Base-by-base conservation (phyloP, 768 basidiomycete species). In the Hypholoma fasciculare region DNA sequence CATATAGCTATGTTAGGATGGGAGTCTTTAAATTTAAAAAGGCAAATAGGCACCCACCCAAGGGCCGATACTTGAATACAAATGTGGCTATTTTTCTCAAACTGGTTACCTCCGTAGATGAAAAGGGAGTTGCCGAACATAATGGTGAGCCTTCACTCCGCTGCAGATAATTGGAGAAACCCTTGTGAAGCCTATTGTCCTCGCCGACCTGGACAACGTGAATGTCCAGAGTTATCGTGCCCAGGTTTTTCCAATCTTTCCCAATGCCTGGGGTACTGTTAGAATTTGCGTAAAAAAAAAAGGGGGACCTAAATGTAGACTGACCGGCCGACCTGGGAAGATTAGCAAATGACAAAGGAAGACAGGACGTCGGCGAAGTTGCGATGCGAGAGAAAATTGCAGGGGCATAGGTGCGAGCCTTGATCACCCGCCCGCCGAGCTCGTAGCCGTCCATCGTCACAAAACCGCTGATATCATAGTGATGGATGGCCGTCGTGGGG, bases 311-410 rank as follows among this genome's bases (percentile, higher is more conserved):
- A 46, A 43, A 37, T 36, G 39, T 43, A 17, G 46, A 52, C 63
- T 30, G 16, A 65, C 63, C 65, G 60, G 63, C 60, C 34, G 66
- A 62, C 38, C 65, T 61, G 51, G 69, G 66, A 40, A 67, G 64
- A 37, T 60, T 58, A 13, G 64, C 64, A 47, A 70, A 70, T 7
- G 67, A 63, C 38, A 70, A 52, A 9, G 69, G 69, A 38, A 66
- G 56, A 60, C 69, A 70, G 3, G 66, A 68, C 12, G 68, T 72
- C 26, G 71, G 65, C 36, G 69, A 69, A 12, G 68, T 72, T 20
- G 69, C 68, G 47, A 72, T 67, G 36, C 67, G 68, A 49, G 71
- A 72, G 56, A 72, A 72, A 17, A 72, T 69, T n/a, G 67, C 65
- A 4, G 70, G 63, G 7, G 70, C 69, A 57, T 72, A 66, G 47